Base-by-base conservation (phyloP, 306 rosid species). In the Datisca glomerata region DNA sequence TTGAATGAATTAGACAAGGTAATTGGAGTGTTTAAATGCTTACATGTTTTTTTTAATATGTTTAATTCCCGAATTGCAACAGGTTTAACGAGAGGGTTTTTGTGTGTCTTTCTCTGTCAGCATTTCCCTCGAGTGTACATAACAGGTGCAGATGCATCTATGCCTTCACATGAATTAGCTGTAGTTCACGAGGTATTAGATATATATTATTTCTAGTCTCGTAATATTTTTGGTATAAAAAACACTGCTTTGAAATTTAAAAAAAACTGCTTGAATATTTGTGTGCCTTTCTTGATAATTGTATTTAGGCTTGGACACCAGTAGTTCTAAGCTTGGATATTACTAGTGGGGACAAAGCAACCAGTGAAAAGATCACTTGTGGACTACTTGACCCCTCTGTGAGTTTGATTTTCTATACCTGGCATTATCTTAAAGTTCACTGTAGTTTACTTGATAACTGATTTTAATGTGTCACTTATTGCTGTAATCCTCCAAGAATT, bases 1-100 rank as follows among this genome's bases (percentile, higher is more conserved):
- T 69, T 83, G 64, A 68, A 61, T 36, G 94, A 79, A 60, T 72
- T 87, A 51, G 72, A 79, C 38, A 74, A 68, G 93, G 93, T 79
- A 61, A 20, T 25, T 32, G n/a, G n/a, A 38, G 18, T 20, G 31
- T 28, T 49, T 31, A 12, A 12, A 4, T 25, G 24, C 45, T 21
- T 28, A 27, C 16, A 35, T 45, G 6, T 24, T 15, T 29, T 2
- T 43, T 22, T 4, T 24, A 20, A 5, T 22, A 20, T 22, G 3
- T 13, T 24, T 24, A 23, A 12, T 43, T 24, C 4, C 22, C 36
- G 0, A 24, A 28, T 28, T 28, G 33, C 11, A 4, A 28, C 33
- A 31, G 4, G 13, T 31, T 31, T 14, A 0, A 8, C 12, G 36
- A 8, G 36, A 12, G n/a, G 18, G 9, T 7, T 28, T 16, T 21